Evolutionary conservation across 805 yeast species (phyloP).

Genomic region (Komagataella populi): DNA sequence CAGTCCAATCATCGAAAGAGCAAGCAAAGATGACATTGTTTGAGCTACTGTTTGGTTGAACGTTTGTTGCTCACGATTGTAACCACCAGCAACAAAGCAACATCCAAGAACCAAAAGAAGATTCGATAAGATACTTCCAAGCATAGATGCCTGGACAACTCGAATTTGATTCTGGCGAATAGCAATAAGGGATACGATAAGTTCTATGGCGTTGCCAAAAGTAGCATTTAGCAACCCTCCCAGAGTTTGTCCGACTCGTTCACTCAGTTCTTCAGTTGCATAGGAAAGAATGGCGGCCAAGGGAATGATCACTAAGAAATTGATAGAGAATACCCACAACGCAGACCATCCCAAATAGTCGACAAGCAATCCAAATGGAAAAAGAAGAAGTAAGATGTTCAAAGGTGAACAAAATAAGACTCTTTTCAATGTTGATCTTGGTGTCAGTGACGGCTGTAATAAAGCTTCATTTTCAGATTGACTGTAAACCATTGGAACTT

Average conservation of each 20-base stretch:
- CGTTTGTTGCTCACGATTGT: constrained; percentile 69
- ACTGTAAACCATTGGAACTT: neutral
- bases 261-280: constrained; percentile 88
- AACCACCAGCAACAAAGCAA: constrained; percentile 89
- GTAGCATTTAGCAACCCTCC: constrained; percentile 96
- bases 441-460: neutral
- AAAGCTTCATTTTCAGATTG: neutral
- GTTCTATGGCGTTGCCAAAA: constrained; percentile 95
- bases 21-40: constrained; percentile 91
- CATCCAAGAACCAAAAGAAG: constrained; percentile 86
- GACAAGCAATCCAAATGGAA: constrained; percentile 79
- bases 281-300: constrained; percentile 81
- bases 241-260: constrained; percentile 77
- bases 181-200: constrained; percentile 89
- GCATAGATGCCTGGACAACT: constrained; percentile 95
- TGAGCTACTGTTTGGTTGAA: constrained; percentile 97
- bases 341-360: constrained; percentile 46
- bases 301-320: constrained; percentile 85
- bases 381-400: constrained; percentile 65
- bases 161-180: constrained; percentile 74
- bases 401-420: constrained; percentile 11
- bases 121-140: constrained; percentile 87
- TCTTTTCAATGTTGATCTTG: neutral
- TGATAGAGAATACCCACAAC: constrained; percentile 47
- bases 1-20: constrained; percentile 78